Percentiles rank a stretch among this genome's conserved stretches.
Conservation (phyloP, 108 stramenopile genomes). For the Seminavis robusta region DNA sequence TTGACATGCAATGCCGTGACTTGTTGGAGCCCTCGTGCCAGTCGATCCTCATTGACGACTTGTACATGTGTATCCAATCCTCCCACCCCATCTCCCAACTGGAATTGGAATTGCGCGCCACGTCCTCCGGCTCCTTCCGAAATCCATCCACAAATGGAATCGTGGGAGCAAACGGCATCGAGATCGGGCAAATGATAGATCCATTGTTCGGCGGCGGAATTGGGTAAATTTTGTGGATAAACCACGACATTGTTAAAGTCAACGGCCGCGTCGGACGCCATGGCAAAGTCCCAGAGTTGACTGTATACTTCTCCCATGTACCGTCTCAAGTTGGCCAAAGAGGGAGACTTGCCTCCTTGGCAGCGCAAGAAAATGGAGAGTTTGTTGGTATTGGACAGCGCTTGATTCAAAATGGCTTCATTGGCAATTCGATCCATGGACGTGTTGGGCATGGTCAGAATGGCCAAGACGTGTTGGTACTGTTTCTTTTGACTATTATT, state of each 20-base stretch:
- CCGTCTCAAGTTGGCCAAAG: conserved; percentile 60
- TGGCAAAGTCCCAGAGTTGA: conserved; percentile 71
- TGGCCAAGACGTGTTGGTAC: conserved; percentile 69
- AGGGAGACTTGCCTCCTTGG: conserved; percentile 35
- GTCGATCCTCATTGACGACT: conserved; percentile 75
- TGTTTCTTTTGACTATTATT: conserved; percentile 1
- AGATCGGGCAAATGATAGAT: conserved; percentile 60
- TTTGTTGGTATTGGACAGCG: conserved; percentile 45
- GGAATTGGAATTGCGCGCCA: conserved; percentile 37
- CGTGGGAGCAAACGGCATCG: conserved; percentile 66
- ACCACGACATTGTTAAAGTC: conserved; percentile 75
- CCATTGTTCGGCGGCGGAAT: conserved; percentile 81
- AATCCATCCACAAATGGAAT: conserved; percentile 80
- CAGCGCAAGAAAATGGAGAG: conserved; percentile 69
- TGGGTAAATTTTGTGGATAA: conserved; percentile 85
- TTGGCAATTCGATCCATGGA: conserved; percentile 83
- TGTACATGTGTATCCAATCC: conserved; percentile 67
- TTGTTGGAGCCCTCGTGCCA: conserved; percentile 33
- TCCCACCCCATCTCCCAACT: conserved; percentile 50
- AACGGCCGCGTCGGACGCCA: conserved; percentile 25
- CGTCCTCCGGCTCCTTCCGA: conserved; percentile 41
- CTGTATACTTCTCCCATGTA: conserved; percentile 87
- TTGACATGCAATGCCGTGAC: conserved; percentile 65
- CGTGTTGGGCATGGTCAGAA: conserved; percentile 75
- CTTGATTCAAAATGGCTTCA: conserved; percentile 78